Evolutionary conservation across 2,329 filamentous ascomycete genomes (phyloP).

Genomic region (Cordyceps cateniannulata): DNA sequence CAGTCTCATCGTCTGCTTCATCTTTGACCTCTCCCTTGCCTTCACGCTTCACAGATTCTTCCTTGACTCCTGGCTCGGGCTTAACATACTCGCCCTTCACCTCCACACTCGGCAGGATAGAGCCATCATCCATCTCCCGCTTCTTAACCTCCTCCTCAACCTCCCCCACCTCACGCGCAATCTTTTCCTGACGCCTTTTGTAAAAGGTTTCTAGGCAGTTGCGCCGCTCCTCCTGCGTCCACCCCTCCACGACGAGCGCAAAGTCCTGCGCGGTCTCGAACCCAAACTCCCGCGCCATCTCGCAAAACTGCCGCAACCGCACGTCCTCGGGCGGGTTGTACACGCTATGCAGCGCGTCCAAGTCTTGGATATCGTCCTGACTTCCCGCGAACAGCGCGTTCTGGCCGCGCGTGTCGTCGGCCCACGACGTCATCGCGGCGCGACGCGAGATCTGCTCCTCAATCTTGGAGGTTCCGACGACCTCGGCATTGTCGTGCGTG

Average conservation of each 20-base stretch:
- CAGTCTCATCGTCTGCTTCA: conserved; percentile 9
- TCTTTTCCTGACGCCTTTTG: conserved; percentile 50
- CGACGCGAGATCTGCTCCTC: conserved; percentile 76
- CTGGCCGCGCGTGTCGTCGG: conserved; percentile 35
- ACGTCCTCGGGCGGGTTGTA: conserved; percentile 73
- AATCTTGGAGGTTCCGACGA: conserved; percentile 86
- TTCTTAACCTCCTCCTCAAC: not conserved
- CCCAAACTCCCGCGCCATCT: conserved; percentile 75
- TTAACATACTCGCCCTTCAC: not conserved
- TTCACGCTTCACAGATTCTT: not conserved
- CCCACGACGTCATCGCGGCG: conserved; percentile 56
- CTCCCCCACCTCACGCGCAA: conserved; percentile 26
- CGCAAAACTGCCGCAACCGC: conserved; percentile 77
- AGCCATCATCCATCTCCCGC: conserved; percentile 6
- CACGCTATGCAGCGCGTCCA: conserved; percentile 26
- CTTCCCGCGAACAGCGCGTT: conserved; percentile 53
- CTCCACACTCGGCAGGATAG: conserved; percentile 2
- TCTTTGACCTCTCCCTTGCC: not conserved
- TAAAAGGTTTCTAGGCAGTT: conserved; percentile 80
- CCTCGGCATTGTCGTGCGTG: conserved; percentile 93
- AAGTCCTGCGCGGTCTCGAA: conserved; percentile 75
- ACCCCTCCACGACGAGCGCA: conserved; percentile 81
- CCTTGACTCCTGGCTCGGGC: not conserved
- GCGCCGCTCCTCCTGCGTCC: conserved; percentile 77
- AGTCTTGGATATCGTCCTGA: conserved; percentile 26